phyloP scores from a whole-genome alignment of 2,329 filamentous ascomycete species.

The Aspergillus ochraceoroseus region DNA sequence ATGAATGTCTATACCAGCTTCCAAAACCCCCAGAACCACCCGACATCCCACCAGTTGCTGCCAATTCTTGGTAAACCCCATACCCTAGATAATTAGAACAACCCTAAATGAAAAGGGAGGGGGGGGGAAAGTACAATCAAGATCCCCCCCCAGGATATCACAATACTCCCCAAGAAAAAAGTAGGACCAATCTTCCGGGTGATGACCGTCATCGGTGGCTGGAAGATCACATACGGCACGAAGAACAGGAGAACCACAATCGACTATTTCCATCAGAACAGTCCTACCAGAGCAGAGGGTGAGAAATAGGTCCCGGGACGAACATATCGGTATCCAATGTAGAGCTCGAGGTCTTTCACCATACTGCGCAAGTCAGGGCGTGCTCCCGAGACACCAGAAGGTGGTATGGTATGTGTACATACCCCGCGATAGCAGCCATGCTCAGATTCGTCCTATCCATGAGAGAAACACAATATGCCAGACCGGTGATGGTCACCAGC shows the following conservation, averaged over 20 bases:
- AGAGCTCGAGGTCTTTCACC: constrained; percentile 28
- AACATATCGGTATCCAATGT: constrained; percentile 28
- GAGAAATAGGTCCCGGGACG: not conserved
- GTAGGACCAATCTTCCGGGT: constrained; percentile 32
- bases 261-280: constrained; percentile 24
- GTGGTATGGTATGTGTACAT: no score
- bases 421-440: constrained; percentile 66
- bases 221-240: constrained; percentile 31
- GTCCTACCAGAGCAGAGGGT: not conserved
- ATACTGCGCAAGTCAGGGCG: constrained; percentile 59
- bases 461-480: constrained; percentile 68
- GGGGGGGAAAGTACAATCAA: constrained; percentile 24
- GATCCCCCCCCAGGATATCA: constrained; percentile 29
- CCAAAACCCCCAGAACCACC: constrained; percentile 27
- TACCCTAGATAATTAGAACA: constrained; percentile 23
- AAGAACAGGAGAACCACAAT: constrained; percentile 34
- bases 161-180: constrained; percentile 26
- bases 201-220: constrained; percentile 30
- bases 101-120: not conserved
- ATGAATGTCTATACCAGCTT: constrained; percentile 19
- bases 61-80: constrained; percentile 31
- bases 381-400: no score
- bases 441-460: constrained; percentile 74
- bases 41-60: constrained; percentile 25
- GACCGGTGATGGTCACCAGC: constrained; percentile 57